Evolutionary conservation across 768 basidiomycete species (phyloP).

Genomic region (Naganishia randhawae): DNA sequence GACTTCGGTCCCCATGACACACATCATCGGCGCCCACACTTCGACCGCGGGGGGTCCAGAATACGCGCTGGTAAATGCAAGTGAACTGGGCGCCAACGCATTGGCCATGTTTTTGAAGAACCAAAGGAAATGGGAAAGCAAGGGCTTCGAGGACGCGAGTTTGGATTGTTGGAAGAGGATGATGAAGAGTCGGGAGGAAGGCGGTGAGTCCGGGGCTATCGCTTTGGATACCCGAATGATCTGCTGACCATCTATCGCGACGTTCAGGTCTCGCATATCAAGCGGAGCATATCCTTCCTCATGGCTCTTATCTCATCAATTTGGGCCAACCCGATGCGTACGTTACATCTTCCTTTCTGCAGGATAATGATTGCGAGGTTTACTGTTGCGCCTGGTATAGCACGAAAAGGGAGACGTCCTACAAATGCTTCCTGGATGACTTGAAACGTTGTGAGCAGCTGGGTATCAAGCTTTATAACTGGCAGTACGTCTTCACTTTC

Average conservation of each 20-base stretch:
- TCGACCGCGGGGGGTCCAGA: conserved; percentile 76
- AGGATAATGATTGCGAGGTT: conserved; percentile 57
- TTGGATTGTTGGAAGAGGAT: conserved; percentile 62
- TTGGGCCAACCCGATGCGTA: conserved; percentile 53
- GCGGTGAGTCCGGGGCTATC: conserved; percentile 35
- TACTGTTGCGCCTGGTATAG: conserved; percentile 21
- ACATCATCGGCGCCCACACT: conserved; percentile 69
- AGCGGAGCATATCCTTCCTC: conserved; percentile 65
- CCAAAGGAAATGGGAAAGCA: conserved; percentile 73
- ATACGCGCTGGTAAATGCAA: conserved; percentile 67
- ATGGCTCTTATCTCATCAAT: conserved; percentile 81
- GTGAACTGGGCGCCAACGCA: conserved; percentile 70
- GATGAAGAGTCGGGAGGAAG: conserved; percentile 54
- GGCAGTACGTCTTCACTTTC: conserved; percentile 62
- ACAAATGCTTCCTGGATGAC: conserved; percentile 75
- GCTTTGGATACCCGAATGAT: background rate
- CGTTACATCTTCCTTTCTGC: background rate
- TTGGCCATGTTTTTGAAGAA: conserved; percentile 82
- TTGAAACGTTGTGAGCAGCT: conserved; percentile 71
- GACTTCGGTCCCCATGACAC: conserved; percentile 22
- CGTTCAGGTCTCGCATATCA: conserved; percentile 59
- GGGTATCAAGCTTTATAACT: conserved; percentile 71
- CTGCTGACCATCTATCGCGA: background rate
- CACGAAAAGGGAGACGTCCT: conserved; percentile 46
- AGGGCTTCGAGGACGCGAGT: conserved; percentile 58